Evolutionary conservation across 1,139 yeast species (phyloP).

Genomic region (Saccharomycopsis hybrid): DNA sequence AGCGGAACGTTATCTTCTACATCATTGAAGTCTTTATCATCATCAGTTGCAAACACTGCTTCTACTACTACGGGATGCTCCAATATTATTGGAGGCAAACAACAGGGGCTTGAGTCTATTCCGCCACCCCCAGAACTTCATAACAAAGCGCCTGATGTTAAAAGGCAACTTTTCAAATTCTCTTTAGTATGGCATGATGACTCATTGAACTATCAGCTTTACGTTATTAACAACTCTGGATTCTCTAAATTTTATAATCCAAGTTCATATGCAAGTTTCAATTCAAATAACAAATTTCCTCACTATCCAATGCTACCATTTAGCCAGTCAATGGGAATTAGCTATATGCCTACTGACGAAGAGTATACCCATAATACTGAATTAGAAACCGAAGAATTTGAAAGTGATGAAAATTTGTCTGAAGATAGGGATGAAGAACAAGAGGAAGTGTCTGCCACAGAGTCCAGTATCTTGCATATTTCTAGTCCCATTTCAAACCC

Average conservation of each 20-base stretch:
- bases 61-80: neutral
- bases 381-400: slow-evolving; percentile 9
- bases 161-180: slow-evolving; percentile 42
- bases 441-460: neutral
- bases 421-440: slow-evolving; percentile 3
- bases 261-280: slow-evolving; percentile 28
- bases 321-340: slow-evolving; percentile 15
- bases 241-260: slow-evolving; percentile 32
- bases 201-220: slow-evolving; percentile 34
- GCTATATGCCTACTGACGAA: slow-evolving; percentile 17
- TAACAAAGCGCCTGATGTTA: slow-evolving; percentile 40
- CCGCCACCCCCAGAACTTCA: slow-evolving; percentile 43
- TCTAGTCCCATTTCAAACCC: no score
- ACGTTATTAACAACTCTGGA: slow-evolving; percentile 25
- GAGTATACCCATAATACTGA: slow-evolving; percentile 13
- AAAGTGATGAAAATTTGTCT: neutral
- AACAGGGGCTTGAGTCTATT: slow-evolving; percentile 22
- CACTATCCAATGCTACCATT: slow-evolving; percentile 23
- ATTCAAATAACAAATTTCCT: slow-evolving; percentile 20
- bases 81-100: neutral
- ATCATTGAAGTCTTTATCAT: slow-evolving; percentile 15
- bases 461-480: no score
- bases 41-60: slow-evolving; percentile 15
- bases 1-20: slow-evolving; percentile 12
- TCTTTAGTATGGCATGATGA: slow-evolving; percentile 42